These are phyloP conservation scores for Cladosporium sp. DNA, from an alignment of 2,329 filamentous ascomycete genomes.

Conservation along the genomic window DNA sequence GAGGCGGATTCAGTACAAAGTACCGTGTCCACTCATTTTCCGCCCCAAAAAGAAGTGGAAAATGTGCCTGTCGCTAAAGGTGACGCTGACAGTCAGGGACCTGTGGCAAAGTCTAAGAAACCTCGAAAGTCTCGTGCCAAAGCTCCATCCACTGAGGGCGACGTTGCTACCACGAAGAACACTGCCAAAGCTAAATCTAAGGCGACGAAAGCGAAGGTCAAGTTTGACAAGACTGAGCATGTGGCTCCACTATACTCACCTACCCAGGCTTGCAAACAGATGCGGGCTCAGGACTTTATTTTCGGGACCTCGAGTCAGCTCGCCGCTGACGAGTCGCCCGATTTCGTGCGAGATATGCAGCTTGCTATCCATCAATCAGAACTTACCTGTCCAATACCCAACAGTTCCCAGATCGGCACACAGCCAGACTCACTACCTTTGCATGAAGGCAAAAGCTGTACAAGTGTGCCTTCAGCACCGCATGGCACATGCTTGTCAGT, in stretches of 20 bases:
- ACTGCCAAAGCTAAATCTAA: constrained; percentile 34
- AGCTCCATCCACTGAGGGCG: constrained; percentile 13
- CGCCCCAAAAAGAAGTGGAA: constrained; percentile 19
- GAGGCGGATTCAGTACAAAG: constrained; percentile 22
- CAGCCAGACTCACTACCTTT: background rate
- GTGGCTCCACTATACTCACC: constrained; percentile 58
- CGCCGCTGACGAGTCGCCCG: constrained; percentile 66
- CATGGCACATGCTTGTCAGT: constrained; percentile 28
- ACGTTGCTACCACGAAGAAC: constrained; percentile 15
- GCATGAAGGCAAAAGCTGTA: constrained; percentile 19
- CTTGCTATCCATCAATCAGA: constrained; percentile 58
- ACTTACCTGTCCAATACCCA: constrained; percentile 24
- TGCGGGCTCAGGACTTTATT: constrained; percentile 68
- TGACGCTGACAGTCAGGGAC: background rate
- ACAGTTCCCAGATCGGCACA: constrained; percentile 1
- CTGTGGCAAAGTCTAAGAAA: constrained; percentile 20
- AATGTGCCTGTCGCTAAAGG: background rate
- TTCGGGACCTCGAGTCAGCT: constrained; percentile 87
- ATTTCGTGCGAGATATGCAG: constrained; percentile 59
- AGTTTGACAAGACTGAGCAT: constrained; percentile 19
- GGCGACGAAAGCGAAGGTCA: constrained; percentile 29
- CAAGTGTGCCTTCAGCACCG: constrained; percentile 24
- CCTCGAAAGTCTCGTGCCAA: constrained; percentile 24
- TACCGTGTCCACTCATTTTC: constrained; percentile 45
- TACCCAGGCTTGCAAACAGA: constrained; percentile 60